phyloP scores from a whole-genome alignment of 1,284 basidiomycete species.

The Pseudozyma sp. region DNA sequence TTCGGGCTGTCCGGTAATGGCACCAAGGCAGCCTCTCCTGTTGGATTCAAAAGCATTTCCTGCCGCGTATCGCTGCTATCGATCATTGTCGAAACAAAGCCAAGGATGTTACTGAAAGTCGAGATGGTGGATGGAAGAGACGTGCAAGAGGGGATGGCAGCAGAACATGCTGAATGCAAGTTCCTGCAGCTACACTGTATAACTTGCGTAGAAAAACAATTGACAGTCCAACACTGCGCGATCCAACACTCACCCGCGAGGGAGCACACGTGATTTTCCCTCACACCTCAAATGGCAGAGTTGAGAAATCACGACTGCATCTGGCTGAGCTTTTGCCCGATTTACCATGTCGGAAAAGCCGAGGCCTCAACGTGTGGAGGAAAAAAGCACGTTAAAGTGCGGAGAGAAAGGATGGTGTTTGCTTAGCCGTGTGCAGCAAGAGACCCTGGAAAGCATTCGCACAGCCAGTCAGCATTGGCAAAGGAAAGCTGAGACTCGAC shows the following conservation, averaged over 20 bases:
- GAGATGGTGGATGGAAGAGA: neutral
- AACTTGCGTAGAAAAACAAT: slow-evolving; percentile 33
- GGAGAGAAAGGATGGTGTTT: neutral
- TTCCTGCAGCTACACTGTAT: too few species aligned
- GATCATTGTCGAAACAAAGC: neutral
- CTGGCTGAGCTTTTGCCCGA: neutral
- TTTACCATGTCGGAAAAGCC: neutral
- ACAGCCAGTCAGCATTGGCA: neutral
- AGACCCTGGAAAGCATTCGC: neutral
- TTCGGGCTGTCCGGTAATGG: slow-evolving; percentile 27
- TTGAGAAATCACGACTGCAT: neutral
- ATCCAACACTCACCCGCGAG: slow-evolving; percentile 14
- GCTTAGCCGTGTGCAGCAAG: neutral
- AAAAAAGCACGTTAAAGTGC: neutral
- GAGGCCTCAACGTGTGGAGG: neutral
- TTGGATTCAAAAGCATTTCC: neutral
- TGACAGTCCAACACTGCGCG: slow-evolving; percentile 42
- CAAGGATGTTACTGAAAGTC: neutral
- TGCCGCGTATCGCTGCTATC: neutral
- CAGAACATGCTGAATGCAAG: neutral
- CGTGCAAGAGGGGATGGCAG: neutral
- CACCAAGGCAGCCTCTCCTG: slow-evolving; percentile 15
- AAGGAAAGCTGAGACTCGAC: too few species aligned
- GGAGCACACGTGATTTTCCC: slow-evolving; percentile 20
- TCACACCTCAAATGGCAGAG: neutral